Conservation (phyloP, 345 rosid species). For the Garcia nutans region DNA sequence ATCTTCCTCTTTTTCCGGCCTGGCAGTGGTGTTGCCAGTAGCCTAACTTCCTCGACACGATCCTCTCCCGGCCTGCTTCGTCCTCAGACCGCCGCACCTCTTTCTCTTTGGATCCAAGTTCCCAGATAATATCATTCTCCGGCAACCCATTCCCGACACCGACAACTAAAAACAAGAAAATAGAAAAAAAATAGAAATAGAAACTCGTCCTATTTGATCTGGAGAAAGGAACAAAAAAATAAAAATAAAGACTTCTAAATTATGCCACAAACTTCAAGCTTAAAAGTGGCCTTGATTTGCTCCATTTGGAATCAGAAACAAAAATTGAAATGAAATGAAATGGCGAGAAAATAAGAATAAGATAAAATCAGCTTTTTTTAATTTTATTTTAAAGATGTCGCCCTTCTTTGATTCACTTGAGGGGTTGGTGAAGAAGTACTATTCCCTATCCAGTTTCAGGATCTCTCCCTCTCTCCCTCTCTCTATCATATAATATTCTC, state of each 20-base stretch:
- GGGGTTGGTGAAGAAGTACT: background rate
- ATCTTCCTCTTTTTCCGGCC: background rate
- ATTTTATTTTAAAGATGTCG: background rate
- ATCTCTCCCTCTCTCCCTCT: conserved; percentile 3
- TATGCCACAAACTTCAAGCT: conserved; percentile 38
- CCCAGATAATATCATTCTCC: conserved; percentile 52
- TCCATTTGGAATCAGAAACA: conserved; percentile 43
- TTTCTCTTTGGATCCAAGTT: conserved; percentile 94
- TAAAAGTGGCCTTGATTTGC: conserved; percentile 47
- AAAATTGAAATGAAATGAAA: background rate
- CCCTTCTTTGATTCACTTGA: background rate
- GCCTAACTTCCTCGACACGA: conserved; percentile 98
- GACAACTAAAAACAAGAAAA: background rate
- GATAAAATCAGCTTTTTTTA: background rate
- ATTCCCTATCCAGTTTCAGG: conserved; percentile 22
- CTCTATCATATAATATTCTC: conserved; percentile 9
- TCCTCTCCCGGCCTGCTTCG: conserved; percentile 95
- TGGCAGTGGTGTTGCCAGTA: background rate
- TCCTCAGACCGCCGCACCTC: conserved; percentile 90
- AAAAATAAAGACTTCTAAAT: conserved; percentile 35
- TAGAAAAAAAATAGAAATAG: too few species aligned
- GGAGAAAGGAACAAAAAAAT: background rate
- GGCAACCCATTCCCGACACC: conserved; percentile 49
- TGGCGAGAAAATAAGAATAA: background rate
- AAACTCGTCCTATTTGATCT: too few species aligned